Conservation (phyloP, 2,329 filamentous ascomycete species). For the Calonectria crousiana region DNA sequence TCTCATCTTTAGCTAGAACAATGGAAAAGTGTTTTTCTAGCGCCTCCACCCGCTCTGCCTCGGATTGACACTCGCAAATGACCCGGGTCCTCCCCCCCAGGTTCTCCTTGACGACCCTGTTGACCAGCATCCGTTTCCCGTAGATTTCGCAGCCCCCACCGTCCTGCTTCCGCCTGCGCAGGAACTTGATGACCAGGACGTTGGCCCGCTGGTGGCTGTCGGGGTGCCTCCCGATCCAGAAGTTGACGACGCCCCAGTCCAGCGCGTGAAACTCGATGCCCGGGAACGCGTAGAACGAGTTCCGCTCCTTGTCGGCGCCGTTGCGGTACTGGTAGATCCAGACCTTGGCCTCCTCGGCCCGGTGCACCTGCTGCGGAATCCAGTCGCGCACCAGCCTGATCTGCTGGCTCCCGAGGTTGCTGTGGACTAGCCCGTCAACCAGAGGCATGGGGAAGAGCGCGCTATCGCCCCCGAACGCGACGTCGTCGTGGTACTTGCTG, state of each 20-base stretch:
- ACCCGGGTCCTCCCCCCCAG: constrained; percentile 35
- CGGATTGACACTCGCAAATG: constrained; percentile 51
- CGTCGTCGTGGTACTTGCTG: constrained; percentile 67
- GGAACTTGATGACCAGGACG: constrained; percentile 65
- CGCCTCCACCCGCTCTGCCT: constrained; percentile 60
- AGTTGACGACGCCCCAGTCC: constrained; percentile 72
- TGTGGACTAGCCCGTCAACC: constrained; percentile 52
- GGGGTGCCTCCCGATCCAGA: constrained; percentile 61
- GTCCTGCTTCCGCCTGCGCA: constrained; percentile 56
- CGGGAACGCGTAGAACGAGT: constrained; percentile 73
- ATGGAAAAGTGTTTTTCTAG: constrained; percentile 63
- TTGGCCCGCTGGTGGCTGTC: constrained; percentile 65
- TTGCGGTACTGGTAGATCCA: constrained; percentile 76
- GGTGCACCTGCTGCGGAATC: constrained; percentile 57
- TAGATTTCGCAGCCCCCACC: constrained; percentile 32
- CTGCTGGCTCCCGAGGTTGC: constrained; percentile 67
- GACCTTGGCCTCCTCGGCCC: constrained; percentile 55
- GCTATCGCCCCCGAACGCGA: constrained; percentile 75
- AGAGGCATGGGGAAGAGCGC: constrained; percentile 69
- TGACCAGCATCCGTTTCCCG: constrained; percentile 43
- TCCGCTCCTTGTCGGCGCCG: constrained; percentile 63
- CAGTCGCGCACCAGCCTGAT: constrained; percentile 64
- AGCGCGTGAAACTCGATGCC: constrained; percentile 68
- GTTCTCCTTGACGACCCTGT: constrained; percentile 39
- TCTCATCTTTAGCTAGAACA: constrained; percentile 50